phyloP scores from a whole-genome alignment of 2,329 filamentous ascomycete genomes.

The Colletotrichum neosansevieriae region DNA sequence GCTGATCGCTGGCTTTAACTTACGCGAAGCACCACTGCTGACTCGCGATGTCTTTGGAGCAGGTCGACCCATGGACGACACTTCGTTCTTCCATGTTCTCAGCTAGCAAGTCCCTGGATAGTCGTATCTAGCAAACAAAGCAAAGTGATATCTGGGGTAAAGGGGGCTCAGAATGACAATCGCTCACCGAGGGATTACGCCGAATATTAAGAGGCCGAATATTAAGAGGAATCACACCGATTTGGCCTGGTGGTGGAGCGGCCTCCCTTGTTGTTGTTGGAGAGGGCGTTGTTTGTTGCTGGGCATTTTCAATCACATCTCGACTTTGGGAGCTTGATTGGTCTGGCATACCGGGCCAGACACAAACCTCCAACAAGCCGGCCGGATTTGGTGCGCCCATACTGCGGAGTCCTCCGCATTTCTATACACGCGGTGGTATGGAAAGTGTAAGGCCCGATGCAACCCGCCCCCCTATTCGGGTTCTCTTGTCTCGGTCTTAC shows the following conservation, averaged over 20 bases:
- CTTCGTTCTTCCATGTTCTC: not conserved
- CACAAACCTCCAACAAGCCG: not conserved
- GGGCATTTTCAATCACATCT: constrained; percentile 19
- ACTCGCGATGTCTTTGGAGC: constrained; percentile 6
- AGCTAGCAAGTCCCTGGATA: constrained; percentile 2
- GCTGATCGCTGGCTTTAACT: constrained; percentile 12
- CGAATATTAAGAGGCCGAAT: constrained; percentile 21
- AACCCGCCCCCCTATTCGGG: constrained; percentile 26
- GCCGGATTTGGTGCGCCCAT: constrained; percentile 15
- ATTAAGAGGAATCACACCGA: constrained; percentile 36
- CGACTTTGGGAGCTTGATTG: constrained; percentile 16
- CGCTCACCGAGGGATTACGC: constrained; percentile 16
- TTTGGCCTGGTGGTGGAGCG: constrained; percentile 13
- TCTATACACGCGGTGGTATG: too few species aligned
- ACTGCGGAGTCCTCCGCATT: constrained; percentile 13
- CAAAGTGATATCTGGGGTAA: constrained; percentile 29
- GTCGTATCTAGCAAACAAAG: constrained; percentile 8
- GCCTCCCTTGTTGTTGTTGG: not conserved
- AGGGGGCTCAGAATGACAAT: constrained; percentile 5
- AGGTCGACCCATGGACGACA: not conserved
- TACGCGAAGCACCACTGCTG: constrained; percentile 17
- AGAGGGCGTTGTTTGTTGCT: constrained; percentile 1
- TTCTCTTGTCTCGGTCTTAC: constrained; percentile 5
- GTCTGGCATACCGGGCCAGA: constrained; percentile 25
- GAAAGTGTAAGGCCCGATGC: constrained; percentile 24